Percentiles rank a stretch among this genome's conserved stretches.
Conservation (phyloP, 129 eudicot genomes). For the Deinandra increscens region DNA sequence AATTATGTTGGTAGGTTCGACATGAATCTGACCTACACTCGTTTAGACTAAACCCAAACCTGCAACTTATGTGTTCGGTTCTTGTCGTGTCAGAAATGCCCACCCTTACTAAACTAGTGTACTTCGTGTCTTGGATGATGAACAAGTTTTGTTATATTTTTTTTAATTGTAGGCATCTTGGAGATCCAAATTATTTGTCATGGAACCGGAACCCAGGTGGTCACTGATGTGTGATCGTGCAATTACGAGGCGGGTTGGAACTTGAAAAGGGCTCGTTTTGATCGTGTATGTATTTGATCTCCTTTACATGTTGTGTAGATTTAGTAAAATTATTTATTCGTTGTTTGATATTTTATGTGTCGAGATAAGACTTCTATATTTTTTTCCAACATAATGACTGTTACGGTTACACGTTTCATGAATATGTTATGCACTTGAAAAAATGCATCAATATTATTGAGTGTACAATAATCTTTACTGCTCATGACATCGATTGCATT, state of each 20-base stretch:
- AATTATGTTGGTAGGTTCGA: background rate
- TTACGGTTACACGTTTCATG: background rate
- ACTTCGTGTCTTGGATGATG: background rate
- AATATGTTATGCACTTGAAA: conserved; percentile 7
- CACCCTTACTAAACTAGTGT: background rate
- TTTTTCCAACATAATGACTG: conserved; percentile 9
- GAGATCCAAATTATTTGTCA: conserved; percentile 86
- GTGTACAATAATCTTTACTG: background rate
- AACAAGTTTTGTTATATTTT: background rate
- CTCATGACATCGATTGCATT: conserved; percentile 16
- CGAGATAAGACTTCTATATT: conserved; percentile 1
- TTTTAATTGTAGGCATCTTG: conserved; percentile 63
- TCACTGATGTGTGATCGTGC: conserved; percentile 37
- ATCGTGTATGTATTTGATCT: conserved; percentile 32
- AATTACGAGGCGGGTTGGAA: conserved; percentile 16
- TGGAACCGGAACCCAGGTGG: conserved; percentile 95
- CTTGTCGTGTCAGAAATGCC: background rate
- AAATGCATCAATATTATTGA: background rate
- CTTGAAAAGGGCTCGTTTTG: conserved; percentile 5
- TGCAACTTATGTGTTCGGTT: background rate
- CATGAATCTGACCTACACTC: background rate
- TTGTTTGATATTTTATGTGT: conserved; percentile 17
- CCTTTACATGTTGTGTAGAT: conserved; percentile 17
- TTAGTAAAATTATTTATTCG: background rate
- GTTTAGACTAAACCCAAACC: background rate